Percentiles rank a stretch among this genome's conserved stretches.
Evolutionary conservation across 1,139 yeast species (phyloP).

Genomic region (Pichia sp.): DNA sequence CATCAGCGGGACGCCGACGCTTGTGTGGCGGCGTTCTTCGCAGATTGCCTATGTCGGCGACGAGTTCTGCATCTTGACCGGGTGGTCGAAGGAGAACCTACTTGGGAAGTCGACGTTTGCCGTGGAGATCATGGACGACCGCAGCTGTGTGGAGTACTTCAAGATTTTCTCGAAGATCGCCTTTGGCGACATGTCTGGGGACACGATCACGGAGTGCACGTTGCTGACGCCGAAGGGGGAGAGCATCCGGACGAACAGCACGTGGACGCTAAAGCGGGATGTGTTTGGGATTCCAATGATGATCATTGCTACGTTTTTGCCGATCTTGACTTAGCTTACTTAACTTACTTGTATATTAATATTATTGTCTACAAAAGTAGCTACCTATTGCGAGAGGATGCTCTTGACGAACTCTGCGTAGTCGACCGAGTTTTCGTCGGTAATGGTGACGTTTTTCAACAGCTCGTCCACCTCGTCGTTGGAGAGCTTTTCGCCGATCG

Average conservation of each 20-base stretch:
- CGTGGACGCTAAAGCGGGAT: conserved; percentile 77
- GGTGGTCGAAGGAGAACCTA: conserved; percentile 75
- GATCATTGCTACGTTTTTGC: conserved; percentile 90
- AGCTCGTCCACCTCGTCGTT: conserved; percentile 94
- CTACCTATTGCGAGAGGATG: conserved; percentile 69
- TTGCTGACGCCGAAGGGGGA: conserved; percentile 47
- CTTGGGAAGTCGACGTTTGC: conserved; percentile 66
- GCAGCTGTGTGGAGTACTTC: conserved; percentile 81
- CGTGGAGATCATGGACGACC: conserved; percentile 86
- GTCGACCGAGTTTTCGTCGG: conserved; percentile 91
- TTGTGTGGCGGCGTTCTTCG: conserved; percentile 94
- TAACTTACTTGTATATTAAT: not conserved
- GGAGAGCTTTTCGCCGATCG: conserved; percentile 86
- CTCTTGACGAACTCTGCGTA: conserved; percentile 93
- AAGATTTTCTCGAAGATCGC: conserved; percentile 80
- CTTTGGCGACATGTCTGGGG: conserved; percentile 86
- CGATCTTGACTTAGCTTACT: conserved; percentile 43
- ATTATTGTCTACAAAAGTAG: not conserved
- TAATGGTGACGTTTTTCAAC: conserved; percentile 89
- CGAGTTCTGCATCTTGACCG: conserved; percentile 85
- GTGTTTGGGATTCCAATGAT: conserved; percentile 75
- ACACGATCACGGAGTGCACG: conserved; percentile 84
- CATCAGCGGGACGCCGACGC: conserved; percentile 88
- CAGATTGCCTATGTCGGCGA: conserved; percentile 92
- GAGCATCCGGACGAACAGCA: conserved; percentile 66